Percentiles rank a stretch among this genome's conserved stretches.
Conservation (phyloP, 495 filamentous ascomycete genomes). For the Haplographium delicatum region DNA sequence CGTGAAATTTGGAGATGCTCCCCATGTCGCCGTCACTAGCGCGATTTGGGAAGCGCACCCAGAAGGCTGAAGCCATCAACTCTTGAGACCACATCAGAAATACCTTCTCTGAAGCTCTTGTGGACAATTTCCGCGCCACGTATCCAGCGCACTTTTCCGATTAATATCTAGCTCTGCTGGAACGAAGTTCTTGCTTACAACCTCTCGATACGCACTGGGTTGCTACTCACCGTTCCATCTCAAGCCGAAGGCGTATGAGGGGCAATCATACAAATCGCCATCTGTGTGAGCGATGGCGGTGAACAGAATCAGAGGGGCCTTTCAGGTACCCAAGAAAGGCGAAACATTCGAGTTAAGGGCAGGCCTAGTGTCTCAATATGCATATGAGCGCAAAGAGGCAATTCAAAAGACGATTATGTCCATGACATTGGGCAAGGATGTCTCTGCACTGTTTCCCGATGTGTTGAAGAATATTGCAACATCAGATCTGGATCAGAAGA, state of each 20-base stretch:
- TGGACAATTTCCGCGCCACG: neutral
- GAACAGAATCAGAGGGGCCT: conserved; percentile 91
- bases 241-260: conserved; percentile 25
- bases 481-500: conserved; percentile 94
- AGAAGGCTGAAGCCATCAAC: conserved; percentile 20
- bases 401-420: conserved; percentile 99
- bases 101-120: neutral
- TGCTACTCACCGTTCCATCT: conserved; percentile 15
- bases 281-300: conserved; percentile 66
- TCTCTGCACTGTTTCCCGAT: conserved; percentile 94
- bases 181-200: neutral
- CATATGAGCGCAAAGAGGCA: conserved; percentile 96
- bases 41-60: conserved; percentile 10
- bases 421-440: conserved; percentile 98
- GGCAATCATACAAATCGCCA: conserved; percentile 26
- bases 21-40: conserved; percentile 10
- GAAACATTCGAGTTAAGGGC: conserved; percentile 98
- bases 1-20: conserved; percentile 9
- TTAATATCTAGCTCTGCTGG: neutral
- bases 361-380: conserved; percentile 98
- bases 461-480: conserved; percentile 99
- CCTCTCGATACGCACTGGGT: conserved; percentile 1
- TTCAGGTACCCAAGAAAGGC: conserved; percentile 86
- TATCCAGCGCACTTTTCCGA: neutral
- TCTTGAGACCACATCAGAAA: neutral